These are phyloP conservation scores for Russula olivacea DNA, from an alignment of 768 basidiomycete species.

Conservation along the genomic window DNA sequence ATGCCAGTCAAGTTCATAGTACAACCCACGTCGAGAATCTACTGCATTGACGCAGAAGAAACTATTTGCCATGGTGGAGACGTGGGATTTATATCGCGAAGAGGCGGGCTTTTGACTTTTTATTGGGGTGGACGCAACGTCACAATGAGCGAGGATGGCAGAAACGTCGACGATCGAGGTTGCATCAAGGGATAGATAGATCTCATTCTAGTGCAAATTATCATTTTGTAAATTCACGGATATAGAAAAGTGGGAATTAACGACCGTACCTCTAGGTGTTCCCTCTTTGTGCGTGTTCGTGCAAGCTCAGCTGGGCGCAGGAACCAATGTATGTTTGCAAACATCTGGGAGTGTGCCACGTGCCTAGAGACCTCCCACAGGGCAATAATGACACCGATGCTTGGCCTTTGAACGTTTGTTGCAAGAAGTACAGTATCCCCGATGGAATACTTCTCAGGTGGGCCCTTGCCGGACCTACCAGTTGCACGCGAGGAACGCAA, in stretches of 20 bases:
- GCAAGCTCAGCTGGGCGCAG: conserved; percentile 60
- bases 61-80: not conserved
- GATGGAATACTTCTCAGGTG: conserved; percentile 39
- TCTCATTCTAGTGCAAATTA: conserved; percentile 51
- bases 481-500: conserved; percentile 6
- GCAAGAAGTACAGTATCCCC: conserved; percentile 67
- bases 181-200: conserved; percentile 48
- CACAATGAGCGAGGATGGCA: conserved; percentile 20
- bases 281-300: conserved; percentile 51
- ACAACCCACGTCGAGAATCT: conserved; percentile 19
- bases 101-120: not conserved
- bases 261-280: conserved; percentile 49
- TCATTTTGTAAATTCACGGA: not conserved
- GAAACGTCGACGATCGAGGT: conserved; percentile 17
- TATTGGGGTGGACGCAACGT: conserved; percentile 27
- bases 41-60: conserved; percentile 16
- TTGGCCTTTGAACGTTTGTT: conserved; percentile 43
- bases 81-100: conserved; percentile 18
- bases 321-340: conserved; percentile 71
- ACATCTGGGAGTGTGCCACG: conserved; percentile 39
- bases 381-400: conserved; percentile 62
- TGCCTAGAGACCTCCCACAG: conserved; percentile 55
- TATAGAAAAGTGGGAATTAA: not conserved
- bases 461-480: not conserved
- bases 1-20: conserved; percentile 16